Evolutionary conservation across 2,329 filamentous ascomycete species (phyloP), one percentile per base, ranked within the genome.

Genomic region (Penicillium glabrum): DNA sequence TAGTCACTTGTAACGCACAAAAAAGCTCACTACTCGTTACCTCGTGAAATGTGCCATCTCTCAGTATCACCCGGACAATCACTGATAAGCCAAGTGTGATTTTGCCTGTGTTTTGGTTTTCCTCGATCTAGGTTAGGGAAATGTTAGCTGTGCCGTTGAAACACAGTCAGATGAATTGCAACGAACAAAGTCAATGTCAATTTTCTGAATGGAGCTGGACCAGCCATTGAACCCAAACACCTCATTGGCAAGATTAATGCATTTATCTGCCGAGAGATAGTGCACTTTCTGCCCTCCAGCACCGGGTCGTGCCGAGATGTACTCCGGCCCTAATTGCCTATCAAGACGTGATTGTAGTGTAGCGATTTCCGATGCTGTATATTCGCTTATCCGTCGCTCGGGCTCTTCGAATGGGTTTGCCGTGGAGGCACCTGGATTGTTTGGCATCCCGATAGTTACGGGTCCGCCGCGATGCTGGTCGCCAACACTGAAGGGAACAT

Each of bases 191-290:
- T 99, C 95, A 58, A 98, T 90, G 71, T 96, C 89, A 37, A 97
- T 89, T 70, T 96, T 92, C 70, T 93, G 90, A 58, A 99, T 95
- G n/a, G 89, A 89, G 54, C 91, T 96, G 10, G 91, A 96, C 95
- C 95, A 99, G 67, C 93, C 93, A 76, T 97, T 96, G 80, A 97
- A 97, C 10, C 93, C 93, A 77, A 97, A 96, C 1, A 97, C 88
- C 72, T 97, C 91, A 69, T 97, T 97, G 53, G 93, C 93, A 51
- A 97, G 87, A 56, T 90, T 89, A 72, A 99, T 99, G 70, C 90
- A 93, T 78, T 99, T 99, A 71, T 98, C 93, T 1, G 92, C 93
- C n/a, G 92, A 87, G 51, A 99, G 82, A 75, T 99, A 99, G 72
- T 96, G 91, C 19, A 99, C 90, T 71, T 90, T 93, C 62, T 88